These are phyloP conservation scores for Aureobasidium melanogenum DNA, from an alignment of 2,329 filamentous ascomycete genomes.

Conservation along the genomic window DNA sequence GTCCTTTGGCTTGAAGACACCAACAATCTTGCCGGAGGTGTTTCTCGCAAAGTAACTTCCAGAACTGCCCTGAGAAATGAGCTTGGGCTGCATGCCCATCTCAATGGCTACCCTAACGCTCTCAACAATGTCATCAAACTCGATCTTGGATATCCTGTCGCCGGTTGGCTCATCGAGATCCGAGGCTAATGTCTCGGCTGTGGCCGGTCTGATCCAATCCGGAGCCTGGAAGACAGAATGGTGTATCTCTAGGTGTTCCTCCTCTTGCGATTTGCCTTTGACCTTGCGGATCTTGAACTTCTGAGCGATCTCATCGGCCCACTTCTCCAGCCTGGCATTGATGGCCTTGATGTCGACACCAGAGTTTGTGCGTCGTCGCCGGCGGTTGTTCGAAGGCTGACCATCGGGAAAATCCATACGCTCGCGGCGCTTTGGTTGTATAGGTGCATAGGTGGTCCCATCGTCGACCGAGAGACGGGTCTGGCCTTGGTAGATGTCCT, in stretches of 20 bases:
- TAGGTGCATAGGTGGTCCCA: conserved; percentile 34
- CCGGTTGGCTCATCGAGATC: conserved; percentile 31
- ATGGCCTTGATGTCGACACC: conserved; percentile 97
- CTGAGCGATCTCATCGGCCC: conserved; percentile 95
- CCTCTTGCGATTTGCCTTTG: conserved; percentile 64
- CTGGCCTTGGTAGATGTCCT: conserved; percentile 26
- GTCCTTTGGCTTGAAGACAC: conserved; percentile 98
- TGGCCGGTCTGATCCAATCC: conserved; percentile 73
- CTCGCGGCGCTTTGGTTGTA: conserved; percentile 36
- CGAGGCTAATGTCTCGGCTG: conserved; percentile 60
- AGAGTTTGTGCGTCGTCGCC: conserved; percentile 62
- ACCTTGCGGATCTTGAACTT: conserved; percentile 85
- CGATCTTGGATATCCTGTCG: conserved; percentile 61
- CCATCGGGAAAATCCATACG: conserved; percentile 33
- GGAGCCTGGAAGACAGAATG: conserved; percentile 94
- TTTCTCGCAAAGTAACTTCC: conserved; percentile 97
- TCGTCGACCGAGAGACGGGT: conserved; percentile 26
- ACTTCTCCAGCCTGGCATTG: conserved; percentile 86
- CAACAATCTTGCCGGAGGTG: conserved; percentile 83
- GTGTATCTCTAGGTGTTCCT: conserved; percentile 88
- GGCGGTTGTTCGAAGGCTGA: conserved; percentile 28
- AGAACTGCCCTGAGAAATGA: conserved; percentile 95
- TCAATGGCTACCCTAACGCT: conserved; percentile 86
- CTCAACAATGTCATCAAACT: conserved; percentile 84
- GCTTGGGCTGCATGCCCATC: conserved; percentile 81